Conservation (phyloP, 768 basidiomycete species). For the Boletus bicolor region DNA sequence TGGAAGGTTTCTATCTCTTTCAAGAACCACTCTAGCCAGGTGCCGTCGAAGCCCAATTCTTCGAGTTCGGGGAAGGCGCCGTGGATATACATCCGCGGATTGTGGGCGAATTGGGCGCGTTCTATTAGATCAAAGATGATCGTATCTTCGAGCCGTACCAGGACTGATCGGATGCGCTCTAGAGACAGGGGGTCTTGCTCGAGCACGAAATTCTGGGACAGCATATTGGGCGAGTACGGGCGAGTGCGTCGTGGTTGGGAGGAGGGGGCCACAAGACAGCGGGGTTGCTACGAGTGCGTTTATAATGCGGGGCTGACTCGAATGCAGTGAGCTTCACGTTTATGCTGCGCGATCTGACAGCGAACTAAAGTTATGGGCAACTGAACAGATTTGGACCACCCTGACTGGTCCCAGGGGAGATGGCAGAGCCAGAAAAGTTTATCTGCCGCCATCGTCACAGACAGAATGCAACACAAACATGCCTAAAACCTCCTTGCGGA, state of each 20-base stretch:
- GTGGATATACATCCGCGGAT: conserved; percentile 81
- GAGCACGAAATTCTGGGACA: conserved; percentile 65
- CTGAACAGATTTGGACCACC: too few relatives aligned
- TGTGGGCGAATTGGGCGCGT: conserved; percentile 94
- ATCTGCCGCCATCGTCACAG: not conserved
- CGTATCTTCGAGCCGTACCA: conserved; percentile 93
- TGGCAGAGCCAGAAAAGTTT: not conserved
- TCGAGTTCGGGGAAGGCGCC: conserved; percentile 78
- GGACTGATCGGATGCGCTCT: conserved; percentile 82
- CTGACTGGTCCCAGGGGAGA: not conserved
- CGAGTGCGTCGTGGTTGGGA: conserved; percentile 14
- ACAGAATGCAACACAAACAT: not conserved
- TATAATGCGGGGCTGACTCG: conserved; percentile 13
- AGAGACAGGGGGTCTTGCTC: conserved; percentile 76
- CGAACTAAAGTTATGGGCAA: not conserved
- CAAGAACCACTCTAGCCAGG: conserved; percentile 98
- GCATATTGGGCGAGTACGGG: conserved; percentile 36
- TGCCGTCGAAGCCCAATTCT: conserved; percentile 72
- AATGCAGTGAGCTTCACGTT: not conserved
- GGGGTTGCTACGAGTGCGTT: not conserved
- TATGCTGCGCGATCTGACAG: not conserved
- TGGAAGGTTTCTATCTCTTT: conserved; percentile 94
- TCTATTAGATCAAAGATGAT: conserved; percentile 99
- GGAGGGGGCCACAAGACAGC: not conserved
- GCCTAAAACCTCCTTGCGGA: not conserved